Evolutionary conservation across 2,329 filamentous ascomycete species (phyloP), one percentile per base, ranked within the genome.

Genomic region (Ilyonectria destructans): DNA sequence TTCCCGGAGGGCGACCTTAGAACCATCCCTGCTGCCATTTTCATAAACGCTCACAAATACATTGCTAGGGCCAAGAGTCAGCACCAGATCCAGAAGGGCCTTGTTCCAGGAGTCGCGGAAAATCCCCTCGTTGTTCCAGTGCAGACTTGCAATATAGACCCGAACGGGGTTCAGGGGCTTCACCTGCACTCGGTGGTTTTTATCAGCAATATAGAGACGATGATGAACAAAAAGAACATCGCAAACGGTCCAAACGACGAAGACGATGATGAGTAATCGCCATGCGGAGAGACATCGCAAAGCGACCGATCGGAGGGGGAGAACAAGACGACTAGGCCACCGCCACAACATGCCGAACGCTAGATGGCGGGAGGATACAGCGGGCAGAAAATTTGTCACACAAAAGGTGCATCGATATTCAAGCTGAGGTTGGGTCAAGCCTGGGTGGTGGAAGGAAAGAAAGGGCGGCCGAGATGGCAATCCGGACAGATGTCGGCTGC

Each of bases 21-120:
- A 92, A 67, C 90, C 83, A 77, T 93, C 92, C 81, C 86, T 89
- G 75, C 89, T 91, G 3, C 91, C 91, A 70, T 88, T 91, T 77
- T 93, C 91, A 65, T 88, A 86, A 23, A 93, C 85, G 67, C 87
- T 89, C 40, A 94, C 85, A 74, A 87, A 93, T 1, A 93, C 87
- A 77, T 92, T 92, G 7, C 88, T 82, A 0, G 86, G 79, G 0
- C 91, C 91, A 7, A 93, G 80, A 9, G 83, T 81, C 49, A 84
- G 79, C 4, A 87, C 85, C 31, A 93, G 80, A 2, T 85, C 81
- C 4, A 91, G 65, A 1, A 93, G 80, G 1, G 88, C 89, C 3
- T 83, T 78, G 69, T 85, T 89, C 91, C 91, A 93, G 71, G 90
- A 85, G 6, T 82, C 82, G 3, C 87, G 84, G 2, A 93, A 83